These are phyloP conservation scores for Fusarium sp. DNA, from an alignment of 2,329 filamentous ascomycete genomes.

Conservation along the genomic window DNA sequence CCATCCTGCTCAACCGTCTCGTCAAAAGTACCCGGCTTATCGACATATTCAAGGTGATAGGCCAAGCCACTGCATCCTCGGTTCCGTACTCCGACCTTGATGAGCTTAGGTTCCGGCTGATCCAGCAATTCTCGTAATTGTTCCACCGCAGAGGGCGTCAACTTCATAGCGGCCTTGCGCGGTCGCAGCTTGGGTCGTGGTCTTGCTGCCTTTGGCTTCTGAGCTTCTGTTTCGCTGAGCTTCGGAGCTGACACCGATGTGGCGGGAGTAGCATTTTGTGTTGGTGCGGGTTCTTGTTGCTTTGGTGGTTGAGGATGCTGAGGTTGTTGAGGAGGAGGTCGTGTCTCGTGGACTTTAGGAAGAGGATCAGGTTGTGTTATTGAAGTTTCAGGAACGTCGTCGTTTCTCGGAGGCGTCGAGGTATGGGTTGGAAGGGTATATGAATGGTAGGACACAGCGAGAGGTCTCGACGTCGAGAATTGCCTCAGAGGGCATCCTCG, in stretches of 20 bases:
- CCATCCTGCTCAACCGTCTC: constrained; percentile 96
- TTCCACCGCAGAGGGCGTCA: constrained; percentile 82
- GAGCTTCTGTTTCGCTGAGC: constrained; percentile 72
- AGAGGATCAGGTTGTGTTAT: constrained; percentile 59
- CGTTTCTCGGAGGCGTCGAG: constrained; percentile 56
- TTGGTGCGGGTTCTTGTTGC: constrained; percentile 23
- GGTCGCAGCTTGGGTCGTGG: constrained; percentile 61
- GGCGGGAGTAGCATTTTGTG: constrained; percentile 35
- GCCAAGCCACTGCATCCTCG: constrained; percentile 92
- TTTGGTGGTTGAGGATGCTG: constrained; percentile 37
- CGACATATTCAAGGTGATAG: constrained; percentile 95
- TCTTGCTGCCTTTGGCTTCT: constrained; percentile 68
- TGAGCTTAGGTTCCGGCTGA: constrained; percentile 89
- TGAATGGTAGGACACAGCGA: constrained; percentile 60
- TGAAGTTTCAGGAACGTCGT: constrained; percentile 60
- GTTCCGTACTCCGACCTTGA: constrained; percentile 94
- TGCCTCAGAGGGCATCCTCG: constrained; percentile 56
- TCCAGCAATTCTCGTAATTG: constrained; percentile 83
- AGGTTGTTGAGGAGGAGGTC: constrained; percentile 53
- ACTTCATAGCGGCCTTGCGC: constrained; percentile 90
- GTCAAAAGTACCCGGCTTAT: constrained; percentile 88
- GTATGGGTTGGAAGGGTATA: constrained; percentile 61
- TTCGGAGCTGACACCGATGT: constrained; percentile 43
- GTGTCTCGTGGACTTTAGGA: constrained; percentile 65
- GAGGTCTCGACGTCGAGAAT: constrained; percentile 53